These are phyloP conservation scores for Lentinus tigrinus DNA, from an alignment of 768 basidiomycete genomes.

Conservation along the genomic window DNA sequence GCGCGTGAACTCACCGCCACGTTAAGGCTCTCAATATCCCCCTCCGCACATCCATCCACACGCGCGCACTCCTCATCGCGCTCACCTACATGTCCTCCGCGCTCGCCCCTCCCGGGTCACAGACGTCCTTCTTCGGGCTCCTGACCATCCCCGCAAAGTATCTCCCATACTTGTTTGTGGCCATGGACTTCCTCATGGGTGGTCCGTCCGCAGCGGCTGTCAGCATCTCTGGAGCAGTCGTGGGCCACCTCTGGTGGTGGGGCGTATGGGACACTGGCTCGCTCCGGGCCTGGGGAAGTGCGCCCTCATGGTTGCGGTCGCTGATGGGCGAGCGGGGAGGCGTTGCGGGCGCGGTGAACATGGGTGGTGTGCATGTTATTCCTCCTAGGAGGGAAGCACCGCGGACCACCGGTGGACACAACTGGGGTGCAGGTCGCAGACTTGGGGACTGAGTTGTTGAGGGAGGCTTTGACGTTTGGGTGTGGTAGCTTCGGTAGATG, in stretches of 20 bases:
- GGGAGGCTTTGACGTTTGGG: not conserved
- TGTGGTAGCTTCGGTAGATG: not conserved
- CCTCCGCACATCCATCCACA: constrained; percentile 52
- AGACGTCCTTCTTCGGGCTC: constrained; percentile 78
- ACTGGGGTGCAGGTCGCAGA: constrained; percentile 57
- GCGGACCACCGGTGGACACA: constrained; percentile 31
- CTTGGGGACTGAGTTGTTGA: constrained; percentile 42
- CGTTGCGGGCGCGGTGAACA: constrained; percentile 31
- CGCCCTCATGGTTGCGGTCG: constrained; percentile 58
- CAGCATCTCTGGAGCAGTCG: constrained; percentile 65
- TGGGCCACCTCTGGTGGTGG: constrained; percentile 86
- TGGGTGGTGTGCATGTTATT: constrained; percentile 50
- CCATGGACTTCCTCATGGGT: constrained; percentile 64
- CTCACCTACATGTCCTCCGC: constrained; percentile 68
- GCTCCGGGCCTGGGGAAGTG: constrained; percentile 45
- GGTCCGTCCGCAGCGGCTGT: constrained; percentile 56
- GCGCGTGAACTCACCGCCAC: not conserved
- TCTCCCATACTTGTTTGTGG: constrained; percentile 73
- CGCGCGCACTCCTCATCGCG: constrained; percentile 63
- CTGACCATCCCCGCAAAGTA: constrained; percentile 70
- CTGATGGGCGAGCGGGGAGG: constrained; percentile 41
- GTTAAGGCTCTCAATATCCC: constrained; percentile 58
- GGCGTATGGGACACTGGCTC: constrained; percentile 50
- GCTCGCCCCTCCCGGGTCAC: constrained; percentile 63
- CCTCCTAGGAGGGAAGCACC: constrained; percentile 37